Conservation (phyloP, 331 rosid genomes). For the Telfairia occidentalis region DNA sequence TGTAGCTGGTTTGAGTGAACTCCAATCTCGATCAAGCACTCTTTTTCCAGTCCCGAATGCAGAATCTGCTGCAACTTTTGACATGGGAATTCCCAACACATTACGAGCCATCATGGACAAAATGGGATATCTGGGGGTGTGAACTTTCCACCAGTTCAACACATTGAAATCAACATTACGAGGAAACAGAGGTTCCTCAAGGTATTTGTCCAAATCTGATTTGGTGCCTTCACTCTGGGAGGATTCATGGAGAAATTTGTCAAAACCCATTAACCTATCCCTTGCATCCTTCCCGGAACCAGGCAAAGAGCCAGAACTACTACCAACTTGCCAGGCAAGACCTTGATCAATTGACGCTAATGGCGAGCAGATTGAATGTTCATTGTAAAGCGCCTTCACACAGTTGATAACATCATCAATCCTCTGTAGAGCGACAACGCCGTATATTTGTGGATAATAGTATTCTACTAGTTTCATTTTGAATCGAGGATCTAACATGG, state of each 20-base stretch:
- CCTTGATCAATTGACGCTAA: constrained; percentile 72
- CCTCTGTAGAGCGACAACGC: constrained; percentile 41
- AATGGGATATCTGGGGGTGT: constrained; percentile 89
- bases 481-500: constrained; percentile 86
- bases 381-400: constrained; percentile 67
- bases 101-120: constrained; percentile 96
- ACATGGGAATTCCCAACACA: constrained; percentile 71
- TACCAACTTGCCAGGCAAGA: constrained; percentile 69
- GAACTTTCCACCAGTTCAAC: constrained; percentile 96
- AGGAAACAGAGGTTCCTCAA: constrained; percentile 94
- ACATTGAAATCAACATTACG: constrained; percentile 67
- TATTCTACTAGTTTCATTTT: constrained; percentile 84
- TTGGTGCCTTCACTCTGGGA: constrained; percentile 62
- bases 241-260: constrained; percentile 77
- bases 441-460: constrained; percentile 74
- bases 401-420: constrained; percentile 56
- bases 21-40: constrained; percentile 68
- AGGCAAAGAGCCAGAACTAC: constrained; percentile 35
- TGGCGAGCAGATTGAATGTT: constrained; percentile 72
- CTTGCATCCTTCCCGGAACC: constrained; percentile 48
- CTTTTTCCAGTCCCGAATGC: constrained; percentile 46
- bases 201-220: constrained; percentile 81
- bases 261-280: constrained; percentile 91
- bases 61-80: constrained; percentile 49
- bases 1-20: constrained; percentile 56